A percentile compares a stretch with the other conserved stretches of the same genome.
These are phyloP conservation scores for Stagonosporopsis rhizophila DNA, from an alignment of 2,329 filamentous ascomycete species.

Conservation along the genomic window DNA sequence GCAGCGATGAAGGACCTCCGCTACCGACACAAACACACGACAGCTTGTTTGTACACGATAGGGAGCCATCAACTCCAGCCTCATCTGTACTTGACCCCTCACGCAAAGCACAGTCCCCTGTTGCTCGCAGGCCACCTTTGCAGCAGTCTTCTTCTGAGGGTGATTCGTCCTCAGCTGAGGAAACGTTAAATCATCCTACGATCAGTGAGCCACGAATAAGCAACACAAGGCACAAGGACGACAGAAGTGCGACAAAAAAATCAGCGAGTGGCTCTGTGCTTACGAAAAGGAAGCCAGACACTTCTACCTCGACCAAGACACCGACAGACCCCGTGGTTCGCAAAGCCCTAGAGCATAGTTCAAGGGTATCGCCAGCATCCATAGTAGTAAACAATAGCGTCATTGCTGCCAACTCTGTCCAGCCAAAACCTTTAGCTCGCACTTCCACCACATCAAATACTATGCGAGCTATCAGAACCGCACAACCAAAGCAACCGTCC, in stretches of 20 bases:
- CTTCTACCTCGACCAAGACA: neutral
- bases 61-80: neutral
- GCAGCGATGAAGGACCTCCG: constrained; percentile 23
- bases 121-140: constrained; percentile 21
- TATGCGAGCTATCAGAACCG: constrained; percentile 3
- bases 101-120: neutral
- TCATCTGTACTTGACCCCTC: neutral
- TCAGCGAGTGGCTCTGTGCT: neutral
- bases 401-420: neutral
- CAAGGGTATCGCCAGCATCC: neutral
- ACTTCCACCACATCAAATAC: neutral
- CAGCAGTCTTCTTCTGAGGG: constrained; percentile 29
- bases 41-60: constrained; percentile 20
- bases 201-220: constrained; percentile 12
- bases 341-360: neutral
- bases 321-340: neutral
- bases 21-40: neutral
- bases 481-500: constrained; percentile 3
- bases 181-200: constrained; percentile 13
- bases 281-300: neutral
- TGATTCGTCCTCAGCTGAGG: constrained; percentile 4
- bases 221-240: neutral
- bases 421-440: neutral
- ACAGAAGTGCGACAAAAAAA: neutral
- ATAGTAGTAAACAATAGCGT: neutral